phyloP scores from a whole-genome alignment of 2,329 filamentous ascomycete genomes.

The Pseudonectria foliicola region DNA sequence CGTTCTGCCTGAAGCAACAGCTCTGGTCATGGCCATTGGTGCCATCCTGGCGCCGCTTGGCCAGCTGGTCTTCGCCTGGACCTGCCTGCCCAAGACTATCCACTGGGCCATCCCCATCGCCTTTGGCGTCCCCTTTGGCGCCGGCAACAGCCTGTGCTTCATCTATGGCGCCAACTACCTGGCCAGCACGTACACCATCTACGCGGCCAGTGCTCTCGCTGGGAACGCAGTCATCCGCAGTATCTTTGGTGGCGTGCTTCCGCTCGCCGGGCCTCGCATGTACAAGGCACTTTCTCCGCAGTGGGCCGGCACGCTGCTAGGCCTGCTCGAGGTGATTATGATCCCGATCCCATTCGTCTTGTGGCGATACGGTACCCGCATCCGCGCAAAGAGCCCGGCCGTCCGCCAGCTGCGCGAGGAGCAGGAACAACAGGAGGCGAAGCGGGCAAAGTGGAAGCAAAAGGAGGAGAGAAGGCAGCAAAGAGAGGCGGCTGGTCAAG shows the following conservation, averaged over 20 bases:
- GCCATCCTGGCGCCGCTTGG: constrained; percentile 68
- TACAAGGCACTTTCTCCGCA: constrained; percentile 63
- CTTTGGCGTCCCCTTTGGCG: constrained; percentile 72
- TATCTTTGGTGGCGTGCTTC: constrained; percentile 68
- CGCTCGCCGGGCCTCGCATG: constrained; percentile 67
- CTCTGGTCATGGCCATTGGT: constrained; percentile 71
- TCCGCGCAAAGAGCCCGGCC: constrained; percentile 44
- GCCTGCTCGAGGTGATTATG: constrained; percentile 62
- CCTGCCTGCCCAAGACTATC: constrained; percentile 66
- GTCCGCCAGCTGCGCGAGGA: constrained; percentile 39
- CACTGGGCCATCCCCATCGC: constrained; percentile 77
- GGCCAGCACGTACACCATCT: constrained; percentile 71
- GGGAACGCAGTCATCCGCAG: constrained; percentile 71
- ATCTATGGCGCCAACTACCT: constrained; percentile 80
- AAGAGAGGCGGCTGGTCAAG: constrained; percentile 3
- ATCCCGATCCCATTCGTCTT: constrained; percentile 79
- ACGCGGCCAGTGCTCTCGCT: constrained; percentile 72
- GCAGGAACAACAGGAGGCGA: constrained; percentile 29
- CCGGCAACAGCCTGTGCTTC: constrained; percentile 70
- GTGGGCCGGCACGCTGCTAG: constrained; percentile 73
- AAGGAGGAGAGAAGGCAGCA: constrained; percentile 12
- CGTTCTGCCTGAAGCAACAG: constrained; percentile 70
- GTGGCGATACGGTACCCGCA: constrained; percentile 53
- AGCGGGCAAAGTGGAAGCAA: constrained; percentile 24
- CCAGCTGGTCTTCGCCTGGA: constrained; percentile 85